Base-by-base conservation (phyloP, 768 basidiomycete genomes). In the Suillus weaverae region DNA sequence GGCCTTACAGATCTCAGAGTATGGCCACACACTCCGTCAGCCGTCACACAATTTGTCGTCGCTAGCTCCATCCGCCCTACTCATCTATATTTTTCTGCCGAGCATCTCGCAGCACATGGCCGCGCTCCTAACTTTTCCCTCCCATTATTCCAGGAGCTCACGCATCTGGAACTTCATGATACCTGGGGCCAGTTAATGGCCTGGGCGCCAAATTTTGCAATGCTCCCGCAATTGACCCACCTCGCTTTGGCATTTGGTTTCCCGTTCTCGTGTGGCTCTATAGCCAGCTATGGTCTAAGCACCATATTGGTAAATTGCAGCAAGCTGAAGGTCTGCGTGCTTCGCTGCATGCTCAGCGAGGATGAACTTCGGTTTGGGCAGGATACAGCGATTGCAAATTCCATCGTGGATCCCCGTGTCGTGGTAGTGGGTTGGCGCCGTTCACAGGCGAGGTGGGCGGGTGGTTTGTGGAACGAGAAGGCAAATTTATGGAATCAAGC, bases 101-200 rank as follows among this genome's bases (percentile, higher is more conserved):
- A 56, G n/a, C 35, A 56, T 14, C 35, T 56, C 14, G 55, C 35
- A 36, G 7, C 4, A 36, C 18, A n/a, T 33, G 7, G n/a, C 7
- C 14, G 35, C 13, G 13, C 14, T 22, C 55, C 55, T 16, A 30
- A 61, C 26, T 61, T 61, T 51, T 9, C 22, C 9, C 41, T 43
- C 26, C 60, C 60, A 43, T 61, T 61, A 10, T 61, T 54, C 60
- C 41, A 35, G 35, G 46, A 61, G 11, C 30, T 61, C 26, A 61
- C 60, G 46, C 46, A 61, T 26, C 7, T 61, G 20, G 60, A 61
- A 30, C 10, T 61, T 8, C 32, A 61, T 22, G 60, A 61, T 51
- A 43, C 44, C 32, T 61, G 60, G 60, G 41, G 41, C 20, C 60
- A 51, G 60, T 43, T 43, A 22, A 54, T 61, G 8, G 32, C 22